These are phyloP conservation scores for Phytopythium cucurbitacearum DNA, from an alignment of 352 stramenopile species.

Conservation along the genomic window DNA sequence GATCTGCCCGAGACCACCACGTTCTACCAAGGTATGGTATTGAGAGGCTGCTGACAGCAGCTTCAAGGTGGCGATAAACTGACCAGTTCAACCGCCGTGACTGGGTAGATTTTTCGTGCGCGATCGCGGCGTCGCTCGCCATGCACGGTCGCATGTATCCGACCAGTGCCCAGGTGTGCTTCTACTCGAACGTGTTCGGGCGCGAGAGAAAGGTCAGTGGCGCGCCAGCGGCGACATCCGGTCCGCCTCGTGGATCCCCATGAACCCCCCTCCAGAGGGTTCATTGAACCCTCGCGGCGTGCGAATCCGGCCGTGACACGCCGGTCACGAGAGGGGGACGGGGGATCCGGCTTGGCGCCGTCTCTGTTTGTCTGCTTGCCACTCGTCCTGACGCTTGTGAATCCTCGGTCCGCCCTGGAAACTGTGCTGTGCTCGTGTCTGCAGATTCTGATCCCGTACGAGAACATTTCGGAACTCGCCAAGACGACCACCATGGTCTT, in stretches of 20 bases:
- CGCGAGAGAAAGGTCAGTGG: slow-evolving; percentile 72
- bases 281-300: neutral
- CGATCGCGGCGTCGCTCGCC: slow-evolving; percentile 67
- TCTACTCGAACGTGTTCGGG: slow-evolving; percentile 87
- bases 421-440: slow-evolving; percentile 2
- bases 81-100: neutral
- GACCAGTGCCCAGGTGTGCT: slow-evolving; percentile 75
- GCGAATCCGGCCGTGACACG: neutral
- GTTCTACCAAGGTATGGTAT: slow-evolving; percentile 66
- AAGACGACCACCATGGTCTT: slow-evolving; percentile 86
- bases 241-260: neutral
- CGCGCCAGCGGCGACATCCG: no score
- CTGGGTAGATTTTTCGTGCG: slow-evolving; percentile 77
- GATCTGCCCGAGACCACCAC: slow-evolving; percentile 62
- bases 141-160: slow-evolving; percentile 89
- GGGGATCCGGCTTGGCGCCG: slow-evolving; percentile 2
- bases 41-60: neutral
- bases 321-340: neutral
- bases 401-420: slow-evolving; percentile 4
- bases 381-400: slow-evolving; percentile 4
- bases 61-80: no score
- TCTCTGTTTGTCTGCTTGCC: neutral
- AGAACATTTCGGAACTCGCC: slow-evolving; percentile 70
- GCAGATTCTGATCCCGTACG: slow-evolving; percentile 81
- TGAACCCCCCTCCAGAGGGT: neutral